Base-by-base conservation (phyloP, 176 grass and related monocot species). In the Otatea glauca region DNA sequence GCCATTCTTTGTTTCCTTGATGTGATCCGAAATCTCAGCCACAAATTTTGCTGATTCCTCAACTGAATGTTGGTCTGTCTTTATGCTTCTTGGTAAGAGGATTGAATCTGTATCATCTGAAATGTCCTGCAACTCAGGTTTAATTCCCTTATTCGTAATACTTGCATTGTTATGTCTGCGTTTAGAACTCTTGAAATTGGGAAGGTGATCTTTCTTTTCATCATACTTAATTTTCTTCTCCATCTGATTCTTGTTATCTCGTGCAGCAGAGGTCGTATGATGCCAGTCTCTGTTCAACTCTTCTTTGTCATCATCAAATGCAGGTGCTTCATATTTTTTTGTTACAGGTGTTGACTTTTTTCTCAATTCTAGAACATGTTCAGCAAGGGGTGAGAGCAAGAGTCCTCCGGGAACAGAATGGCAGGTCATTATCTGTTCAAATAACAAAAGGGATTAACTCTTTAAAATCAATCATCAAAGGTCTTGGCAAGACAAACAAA, bases 371-470 rank as follows among this genome's bases (percentile, higher is more conserved):
- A 91, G 38, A 70, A 91, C 20, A 75, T 76, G 81, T 71, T 66
- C 84, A 64, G 60, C n/a, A 78, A 94, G 86, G 16, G 92, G 92
- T 53, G 92, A 94, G 42, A 89, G 70, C 70, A 94, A 85, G 43
- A 58, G 11, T 64, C 80, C 89, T 87, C 83, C 86, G 63, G 92
- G 92, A 86, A 94, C 62, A 70, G 80, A 67, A 87, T 91, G 70
- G 42, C 59, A 75, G 63, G 89, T 87, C 89, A 94, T 94, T 39
- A 85, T 86, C 92, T 94, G 89, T 84, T 89, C 55, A 78, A 86
- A 72, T 17, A 68, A 86, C 55, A 78, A 53, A 69, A 48, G 60
- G 23, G 6, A 78, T 83, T 87, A 84, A 64, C 23, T 83, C 60
- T 54, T 72, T 64, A 58, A 76, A 29, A 44, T 69, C 18, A 47